Percentiles rank a stretch among this genome's conserved stretches.
These are phyloP conservation scores for Pleurotus cornucopiae DNA, from an alignment of 768 basidiomycete genomes.

Conservation along the genomic window DNA sequence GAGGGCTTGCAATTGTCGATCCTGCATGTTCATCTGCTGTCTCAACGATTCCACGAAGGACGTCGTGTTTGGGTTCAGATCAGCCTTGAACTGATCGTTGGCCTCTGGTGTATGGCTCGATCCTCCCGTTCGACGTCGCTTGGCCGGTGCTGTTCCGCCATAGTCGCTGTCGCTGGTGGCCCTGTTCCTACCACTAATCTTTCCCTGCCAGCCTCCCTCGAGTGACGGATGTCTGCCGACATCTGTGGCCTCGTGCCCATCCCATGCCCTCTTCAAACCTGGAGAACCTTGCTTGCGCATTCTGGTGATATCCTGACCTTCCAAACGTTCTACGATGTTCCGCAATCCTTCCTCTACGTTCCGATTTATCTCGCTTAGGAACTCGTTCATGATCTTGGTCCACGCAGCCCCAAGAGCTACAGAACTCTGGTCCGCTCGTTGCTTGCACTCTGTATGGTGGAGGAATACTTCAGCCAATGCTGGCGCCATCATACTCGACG, in stretches of 20 bases:
- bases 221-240: not conserved
- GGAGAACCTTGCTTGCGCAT: slow-evolving; percentile 9
- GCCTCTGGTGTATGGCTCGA: not conserved
- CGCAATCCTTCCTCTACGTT: slow-evolving; percentile 29
- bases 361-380: slow-evolving; percentile 36
- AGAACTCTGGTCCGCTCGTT: slow-evolving; percentile 33
- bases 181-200: not conserved
- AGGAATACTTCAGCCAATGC: slow-evolving; percentile 40
- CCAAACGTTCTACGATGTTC: slow-evolving; percentile 27
- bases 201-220: not conserved
- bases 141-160: not conserved
- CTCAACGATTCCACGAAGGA: not conserved
- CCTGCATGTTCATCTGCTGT: not conserved
- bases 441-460: slow-evolving; percentile 37
- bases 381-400: slow-evolving; percentile 38
- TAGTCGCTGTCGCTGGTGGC: not conserved
- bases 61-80: not conserved
- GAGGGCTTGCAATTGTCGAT: not conserved
- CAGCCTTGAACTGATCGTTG: not conserved
- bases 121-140: not conserved
- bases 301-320: slow-evolving; percentile 16
- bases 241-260: not conserved
- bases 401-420: slow-evolving; percentile 40
- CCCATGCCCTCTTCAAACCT: slow-evolving; percentile 7
- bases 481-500: slow-evolving; percentile 38